Conservation (phyloP, 2,329 filamentous ascomycete species). For the Didymosphaeria variabile region DNA sequence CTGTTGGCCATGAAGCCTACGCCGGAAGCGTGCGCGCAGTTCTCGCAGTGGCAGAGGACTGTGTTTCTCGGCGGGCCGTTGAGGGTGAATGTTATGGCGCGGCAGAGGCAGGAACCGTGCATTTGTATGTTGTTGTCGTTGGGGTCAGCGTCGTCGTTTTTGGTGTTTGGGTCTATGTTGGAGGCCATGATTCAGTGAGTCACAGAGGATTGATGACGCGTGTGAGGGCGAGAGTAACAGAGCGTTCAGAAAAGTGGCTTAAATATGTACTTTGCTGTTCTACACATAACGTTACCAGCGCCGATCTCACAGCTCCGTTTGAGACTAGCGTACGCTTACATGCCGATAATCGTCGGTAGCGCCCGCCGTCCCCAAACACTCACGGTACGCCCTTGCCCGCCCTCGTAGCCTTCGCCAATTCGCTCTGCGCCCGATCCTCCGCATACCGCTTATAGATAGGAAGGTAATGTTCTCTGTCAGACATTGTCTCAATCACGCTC, state of each 20-base stretch:
- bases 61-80: neutral
- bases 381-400: slow-evolving; percentile 70
- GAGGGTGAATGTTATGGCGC: slow-evolving; percentile 1
- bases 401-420: slow-evolving; percentile 61
- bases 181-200: neutral
- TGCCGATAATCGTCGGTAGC: neutral
- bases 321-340: neutral
- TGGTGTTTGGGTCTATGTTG: neutral
- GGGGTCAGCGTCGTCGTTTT: neutral
- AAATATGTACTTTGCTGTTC: neutral
- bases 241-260: neutral
- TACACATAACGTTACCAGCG: neutral
- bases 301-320: neutral
- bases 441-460: slow-evolving; percentile 68
- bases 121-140: neutral
- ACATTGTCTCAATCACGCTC: slow-evolving; percentile 74
- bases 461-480: slow-evolving; percentile 72
- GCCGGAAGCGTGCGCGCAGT: slow-evolving; percentile 4
- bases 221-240: neutral
- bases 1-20: slow-evolving; percentile 9
- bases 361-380: slow-evolving; percentile 21
- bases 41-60: slow-evolving; percentile 13
- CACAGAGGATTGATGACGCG: neutral
- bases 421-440: slow-evolving; percentile 57
- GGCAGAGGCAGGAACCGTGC: slow-evolving; percentile 10